Base-by-base conservation (phyloP, 139 green algal genomes). In the Chlamydomonas incerta region DNA sequence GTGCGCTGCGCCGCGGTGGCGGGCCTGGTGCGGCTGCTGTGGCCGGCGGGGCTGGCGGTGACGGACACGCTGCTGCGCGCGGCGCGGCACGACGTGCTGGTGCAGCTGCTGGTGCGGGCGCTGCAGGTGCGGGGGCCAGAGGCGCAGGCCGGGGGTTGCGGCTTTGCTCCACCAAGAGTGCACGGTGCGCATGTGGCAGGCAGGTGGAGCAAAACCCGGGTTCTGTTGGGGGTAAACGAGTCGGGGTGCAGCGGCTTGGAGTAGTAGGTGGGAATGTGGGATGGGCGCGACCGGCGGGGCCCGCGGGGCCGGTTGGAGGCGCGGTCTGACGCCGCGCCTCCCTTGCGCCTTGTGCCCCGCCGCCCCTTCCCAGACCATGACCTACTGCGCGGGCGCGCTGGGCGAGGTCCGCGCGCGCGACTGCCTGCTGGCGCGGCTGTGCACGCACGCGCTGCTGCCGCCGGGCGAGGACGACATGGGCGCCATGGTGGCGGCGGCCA, bases 351-450 rank as follows among this genome's bases (percentile, higher is more conserved):
- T n/a, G n/a, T n/a, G 15, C 28, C 10, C 68, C 35, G 26, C 9
- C 33, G 13, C 35, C 29, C 35, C 2, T 9, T 35, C n/a, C 4
- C 80, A 85, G 80, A 50, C 50, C 34, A 57, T 77, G 47, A 85
- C 80, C 33, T 85, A 77, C 80, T 58, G 80, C 67, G 58, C 70
- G 2, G 94, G 94, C 21, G 77, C 91, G n/a, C 86, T 97, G 58
- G 81, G 87, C 8, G 68, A 96, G 76, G 79, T 84, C 29, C 89
- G 96, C 37, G 87, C 95, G 14, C 85, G 95, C 20, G 95, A 98
- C 52, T 93, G 89, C 2, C 97, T 95, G 77, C 83, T 98, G 31
- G 85, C 84, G 28, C 90, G 90, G 41, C 91, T 98, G n/a, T 98
- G 95, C 74, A 66, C 88, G 31, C 93, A 96, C 74, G 94, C 95